A percentile compares a stretch with the other conserved stretches of the same genome.
phyloP scores from a whole-genome alignment of 805 yeast species.

The Candida patagonica region DNA sequence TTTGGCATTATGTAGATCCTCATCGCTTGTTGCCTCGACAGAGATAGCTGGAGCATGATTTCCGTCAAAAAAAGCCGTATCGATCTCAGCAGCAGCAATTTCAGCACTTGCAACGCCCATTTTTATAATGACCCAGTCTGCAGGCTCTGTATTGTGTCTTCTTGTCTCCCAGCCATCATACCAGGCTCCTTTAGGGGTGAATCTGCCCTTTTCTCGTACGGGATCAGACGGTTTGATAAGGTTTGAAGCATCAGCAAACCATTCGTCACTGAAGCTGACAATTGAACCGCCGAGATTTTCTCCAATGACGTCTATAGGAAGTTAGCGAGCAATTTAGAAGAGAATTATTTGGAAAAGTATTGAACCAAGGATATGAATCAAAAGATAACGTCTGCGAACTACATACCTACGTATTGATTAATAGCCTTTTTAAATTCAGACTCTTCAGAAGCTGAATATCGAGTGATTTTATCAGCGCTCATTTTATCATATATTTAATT shows the following conservation, averaged over 20 bases:
- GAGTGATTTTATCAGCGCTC: not conserved
- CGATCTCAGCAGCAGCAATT: conserved; percentile 77
- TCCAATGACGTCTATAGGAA: conserved; percentile 66
- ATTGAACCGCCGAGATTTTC: conserved; percentile 75
- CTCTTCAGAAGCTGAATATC: not conserved
- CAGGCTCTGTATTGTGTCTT: conserved; percentile 76
- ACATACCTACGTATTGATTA: conserved; percentile 9
- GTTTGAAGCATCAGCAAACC: conserved; percentile 91
- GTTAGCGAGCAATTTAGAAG: not conserved
- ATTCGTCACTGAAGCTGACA: conserved; percentile 69
- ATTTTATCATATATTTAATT: too few relatives aligned
- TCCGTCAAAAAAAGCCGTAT: conserved; percentile 90
- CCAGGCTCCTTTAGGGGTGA: conserved; percentile 88
- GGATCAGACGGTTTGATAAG: conserved; percentile 75
- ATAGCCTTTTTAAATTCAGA: conserved; percentile 4
- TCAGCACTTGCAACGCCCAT: conserved; percentile 79
- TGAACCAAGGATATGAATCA: too few relatives aligned
- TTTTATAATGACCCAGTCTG: conserved; percentile 79
- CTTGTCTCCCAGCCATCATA: conserved; percentile 99
- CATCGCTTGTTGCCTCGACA: conserved; percentile 57
- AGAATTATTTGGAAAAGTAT: not conserved
- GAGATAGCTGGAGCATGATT: conserved; percentile 89
- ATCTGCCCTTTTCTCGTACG: conserved; percentile 69
- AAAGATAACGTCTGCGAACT: too few relatives aligned
- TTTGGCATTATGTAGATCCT: conserved; percentile 26